Evolutionary conservation across 2,329 filamentous ascomycete genomes (phyloP).

Genomic region (Nemania diffusa): DNA sequence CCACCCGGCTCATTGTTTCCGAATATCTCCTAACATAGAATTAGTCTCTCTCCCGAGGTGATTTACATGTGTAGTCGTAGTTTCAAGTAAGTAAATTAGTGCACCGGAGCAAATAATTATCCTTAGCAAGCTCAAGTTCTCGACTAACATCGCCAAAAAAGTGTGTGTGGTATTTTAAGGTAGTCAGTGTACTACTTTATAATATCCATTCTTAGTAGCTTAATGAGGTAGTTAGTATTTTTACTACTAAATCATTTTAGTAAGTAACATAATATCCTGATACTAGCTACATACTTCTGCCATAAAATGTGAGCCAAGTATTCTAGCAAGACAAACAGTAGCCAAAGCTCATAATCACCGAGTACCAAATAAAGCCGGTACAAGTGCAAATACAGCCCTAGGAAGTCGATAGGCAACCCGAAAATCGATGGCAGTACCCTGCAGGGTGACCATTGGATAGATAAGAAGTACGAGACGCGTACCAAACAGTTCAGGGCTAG

Average conservation of each 20-base stretch:
- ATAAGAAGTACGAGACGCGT: neutral
- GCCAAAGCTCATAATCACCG: neutral
- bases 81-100: neutral
- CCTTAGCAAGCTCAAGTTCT: neutral
- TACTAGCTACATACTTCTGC: neutral
- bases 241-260: neutral
- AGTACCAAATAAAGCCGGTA: neutral
- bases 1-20: too few species aligned
- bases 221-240: neutral
- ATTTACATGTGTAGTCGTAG: neutral
- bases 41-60: neutral
- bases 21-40: too few species aligned
- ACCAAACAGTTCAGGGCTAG: neutral
- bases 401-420: neutral
- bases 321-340: neutral
- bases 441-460: neutral
- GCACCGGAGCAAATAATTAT: neutral
- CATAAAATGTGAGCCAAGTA: neutral
- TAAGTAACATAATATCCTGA: too few species aligned
- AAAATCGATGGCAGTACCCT: neutral
- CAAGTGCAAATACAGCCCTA: neutral
- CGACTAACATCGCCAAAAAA: neutral
- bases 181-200: too few species aligned
- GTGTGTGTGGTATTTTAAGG: neutral
- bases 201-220: too few species aligned